A percentile compares a stretch with the other conserved stretches of the same genome.
Conservation (phyloP, 148 eudicot genomes). For the Tetragonia tetragonoides region DNA sequence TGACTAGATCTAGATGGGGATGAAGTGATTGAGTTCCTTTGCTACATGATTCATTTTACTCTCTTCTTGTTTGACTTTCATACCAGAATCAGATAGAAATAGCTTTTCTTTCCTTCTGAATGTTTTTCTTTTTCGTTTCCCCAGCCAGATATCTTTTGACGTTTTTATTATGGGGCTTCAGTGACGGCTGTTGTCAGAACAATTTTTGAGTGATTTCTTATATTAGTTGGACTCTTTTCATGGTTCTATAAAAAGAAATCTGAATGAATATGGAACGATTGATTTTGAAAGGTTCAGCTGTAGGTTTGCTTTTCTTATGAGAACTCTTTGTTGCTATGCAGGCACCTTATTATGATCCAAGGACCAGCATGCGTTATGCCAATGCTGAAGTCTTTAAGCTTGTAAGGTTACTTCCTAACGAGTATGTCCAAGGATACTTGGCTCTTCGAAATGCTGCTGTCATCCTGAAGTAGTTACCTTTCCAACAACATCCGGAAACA, state of each 20-base stretch:
- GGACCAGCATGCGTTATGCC: conserved; percentile 91
- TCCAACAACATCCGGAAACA: not conserved
- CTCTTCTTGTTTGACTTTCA: not conserved
- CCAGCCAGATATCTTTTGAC: not conserved
- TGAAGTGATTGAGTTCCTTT: too few species aligned
- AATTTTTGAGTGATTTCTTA: not conserved
- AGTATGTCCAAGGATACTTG: conserved; percentile 85
- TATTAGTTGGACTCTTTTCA: not conserved
- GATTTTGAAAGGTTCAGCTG: not conserved
- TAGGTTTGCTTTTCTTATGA: not conserved
- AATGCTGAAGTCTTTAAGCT: conserved; percentile 78
- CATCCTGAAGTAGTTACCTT: conserved; percentile 48
- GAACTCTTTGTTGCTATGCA: conserved; percentile 21
- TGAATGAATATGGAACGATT: not conserved
- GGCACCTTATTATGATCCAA: conserved; percentile 95
- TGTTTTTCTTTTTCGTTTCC: not conserved
- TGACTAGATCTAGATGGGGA: not conserved
- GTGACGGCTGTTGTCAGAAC: not conserved
- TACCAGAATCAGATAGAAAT: not conserved
- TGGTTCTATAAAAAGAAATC: not conserved
- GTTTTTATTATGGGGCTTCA: not conserved
- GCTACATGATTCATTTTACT: too few species aligned
- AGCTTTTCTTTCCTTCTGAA: not conserved
- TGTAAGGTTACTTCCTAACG: conserved; percentile 79
- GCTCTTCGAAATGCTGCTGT: conserved; percentile 95